Percentiles rank a stretch among this genome's conserved stretches.
These are phyloP conservation scores for Astrocystis sublimbata DNA, from an alignment of 495 filamentous ascomycete species.

Conservation along the genomic window DNA sequence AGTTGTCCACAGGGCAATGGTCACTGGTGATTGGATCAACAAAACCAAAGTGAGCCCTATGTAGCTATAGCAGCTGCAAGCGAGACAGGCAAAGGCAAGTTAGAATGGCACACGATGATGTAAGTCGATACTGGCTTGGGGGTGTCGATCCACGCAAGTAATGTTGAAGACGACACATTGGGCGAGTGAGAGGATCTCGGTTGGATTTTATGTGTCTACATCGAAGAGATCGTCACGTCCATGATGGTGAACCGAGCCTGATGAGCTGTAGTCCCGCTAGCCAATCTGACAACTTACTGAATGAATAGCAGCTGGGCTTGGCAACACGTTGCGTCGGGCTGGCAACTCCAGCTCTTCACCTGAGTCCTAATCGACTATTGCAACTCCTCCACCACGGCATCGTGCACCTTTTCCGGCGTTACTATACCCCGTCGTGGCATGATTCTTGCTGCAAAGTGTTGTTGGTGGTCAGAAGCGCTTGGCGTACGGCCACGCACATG, in stretches of 20 bases:
- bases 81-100: neutral
- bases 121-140: neutral
- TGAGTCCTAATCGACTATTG: neutral
- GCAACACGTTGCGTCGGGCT: conserved; percentile 11
- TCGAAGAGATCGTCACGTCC: neutral
- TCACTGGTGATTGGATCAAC: neutral
- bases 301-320: neutral
- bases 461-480: neutral
- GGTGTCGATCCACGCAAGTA: conserved; percentile 17
- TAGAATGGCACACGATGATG: neutral
- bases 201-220: conserved; percentile 14
- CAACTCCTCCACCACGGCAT: neutral
- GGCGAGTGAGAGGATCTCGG: conserved; percentile 8
- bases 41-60: neutral
- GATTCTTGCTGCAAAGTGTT: neutral
- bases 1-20: neutral
- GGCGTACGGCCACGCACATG: neutral
- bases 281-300: neutral
- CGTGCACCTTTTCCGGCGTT: neutral
- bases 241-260: neutral
- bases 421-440: neutral
- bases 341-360: conserved; percentile 6
- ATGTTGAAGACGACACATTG: conserved; percentile 13
- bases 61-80: neutral
- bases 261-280: neutral